A percentile compares a stretch with the other conserved stretches of the same genome.
These are phyloP conservation scores for Corylus heterophylla DNA, from an alignment of 306 rosid species.

Conservation along the genomic window DNA sequence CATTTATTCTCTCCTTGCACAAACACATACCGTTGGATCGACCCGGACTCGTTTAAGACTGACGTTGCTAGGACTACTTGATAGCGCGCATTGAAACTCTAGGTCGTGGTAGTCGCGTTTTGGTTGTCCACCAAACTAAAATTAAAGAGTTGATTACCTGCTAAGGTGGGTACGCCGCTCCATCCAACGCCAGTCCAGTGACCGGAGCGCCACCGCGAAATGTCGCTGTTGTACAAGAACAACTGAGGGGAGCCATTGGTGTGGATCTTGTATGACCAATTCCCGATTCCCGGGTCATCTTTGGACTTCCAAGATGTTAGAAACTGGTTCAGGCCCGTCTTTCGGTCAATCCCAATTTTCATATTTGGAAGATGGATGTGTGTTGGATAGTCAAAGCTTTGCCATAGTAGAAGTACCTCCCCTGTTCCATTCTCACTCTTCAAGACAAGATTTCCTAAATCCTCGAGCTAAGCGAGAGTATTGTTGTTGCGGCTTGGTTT, in stretches of 20 bases:
- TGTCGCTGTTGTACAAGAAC: neutral
- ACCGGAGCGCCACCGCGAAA: conserved; percentile 30
- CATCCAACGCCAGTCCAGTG: conserved; percentile 40
- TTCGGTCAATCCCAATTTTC: conserved; percentile 41
- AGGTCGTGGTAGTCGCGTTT: neutral
- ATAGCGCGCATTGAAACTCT: no score
- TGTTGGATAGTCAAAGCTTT: conserved; percentile 54
- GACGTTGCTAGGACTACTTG: neutral
- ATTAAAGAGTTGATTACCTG: fast-evolving
- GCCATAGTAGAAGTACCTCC: conserved; percentile 41
- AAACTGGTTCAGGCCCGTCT: conserved; percentile 35
- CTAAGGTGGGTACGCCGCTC: neutral
- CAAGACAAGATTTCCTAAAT: conserved; percentile 31
- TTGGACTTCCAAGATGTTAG: conserved; percentile 42
- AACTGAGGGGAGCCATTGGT: conserved; percentile 36
- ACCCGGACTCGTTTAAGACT: neutral
- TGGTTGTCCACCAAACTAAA: neutral
- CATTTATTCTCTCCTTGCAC: neutral
- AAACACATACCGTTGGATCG: fast-evolving
- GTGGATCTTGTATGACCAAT: conserved; percentile 25
- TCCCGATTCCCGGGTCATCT: conserved; percentile 37
- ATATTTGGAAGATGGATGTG: conserved; percentile 39
- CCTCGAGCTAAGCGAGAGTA: conserved; percentile 17
- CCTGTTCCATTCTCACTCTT: neutral
- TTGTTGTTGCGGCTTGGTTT: neutral